These are phyloP conservation scores for Rauvolfia tetraphylla DNA, from an alignment of 257 asterid species.

Conservation along the genomic window DNA sequence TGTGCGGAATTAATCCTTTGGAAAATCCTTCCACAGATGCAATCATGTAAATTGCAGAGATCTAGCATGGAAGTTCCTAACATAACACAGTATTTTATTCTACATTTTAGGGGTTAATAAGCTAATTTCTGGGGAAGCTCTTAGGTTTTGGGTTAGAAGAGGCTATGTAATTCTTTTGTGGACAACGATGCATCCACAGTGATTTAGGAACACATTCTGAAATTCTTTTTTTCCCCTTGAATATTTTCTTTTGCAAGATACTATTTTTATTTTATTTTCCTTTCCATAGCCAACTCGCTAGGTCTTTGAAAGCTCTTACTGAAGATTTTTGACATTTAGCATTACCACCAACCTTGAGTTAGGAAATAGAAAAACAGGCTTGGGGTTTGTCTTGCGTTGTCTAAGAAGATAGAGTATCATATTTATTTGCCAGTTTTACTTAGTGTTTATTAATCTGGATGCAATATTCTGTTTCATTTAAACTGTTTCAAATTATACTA, in stretches of 20 bases:
- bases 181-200: too few relatives aligned
- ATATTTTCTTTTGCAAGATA: neutral
- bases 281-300: too few relatives aligned
- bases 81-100: neutral
- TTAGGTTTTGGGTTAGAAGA: neutral
- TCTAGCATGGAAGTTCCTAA: neutral
- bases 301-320: too few relatives aligned
- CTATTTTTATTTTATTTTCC: neutral
- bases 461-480: neutral
- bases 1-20: neutral
- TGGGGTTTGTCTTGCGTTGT: neutral
- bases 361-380: neutral
- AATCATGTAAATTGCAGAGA: neutral
- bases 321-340: neutral
- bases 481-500: neutral
- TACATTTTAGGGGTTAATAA: neutral
- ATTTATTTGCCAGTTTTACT: neutral
- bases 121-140: neutral
- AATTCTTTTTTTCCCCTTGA: neutral
- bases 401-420: neutral
- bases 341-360: neutral
- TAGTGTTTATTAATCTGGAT: neutral
- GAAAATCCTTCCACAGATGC: neutral
- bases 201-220: neutral
- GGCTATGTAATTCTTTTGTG: neutral